Percentiles rank a stretch among this genome's conserved stretches.
Evolutionary conservation across 495 filamentous ascomycete genomes (phyloP).

Genomic region (Astrocystis sublimbata): DNA sequence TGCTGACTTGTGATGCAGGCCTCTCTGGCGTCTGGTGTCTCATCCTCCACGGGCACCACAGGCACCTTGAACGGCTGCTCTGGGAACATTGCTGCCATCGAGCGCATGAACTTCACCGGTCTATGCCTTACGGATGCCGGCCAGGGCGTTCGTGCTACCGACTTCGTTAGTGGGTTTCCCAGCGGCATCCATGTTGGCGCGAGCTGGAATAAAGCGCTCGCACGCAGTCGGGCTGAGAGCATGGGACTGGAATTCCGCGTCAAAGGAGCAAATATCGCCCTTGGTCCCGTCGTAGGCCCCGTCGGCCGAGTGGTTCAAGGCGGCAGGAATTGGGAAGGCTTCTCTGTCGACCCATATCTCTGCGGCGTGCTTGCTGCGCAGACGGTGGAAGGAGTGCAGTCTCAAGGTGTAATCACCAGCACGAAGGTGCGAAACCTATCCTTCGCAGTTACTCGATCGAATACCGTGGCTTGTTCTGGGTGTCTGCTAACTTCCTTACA

Average conservation of each 20-base stretch:
- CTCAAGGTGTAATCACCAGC: conserved; percentile 38
- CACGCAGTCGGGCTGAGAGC: conserved; percentile 34
- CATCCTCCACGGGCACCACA: conserved; percentile 30
- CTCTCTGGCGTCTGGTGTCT: conserved; percentile 46
- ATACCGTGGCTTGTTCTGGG: neutral
- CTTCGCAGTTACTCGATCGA: no score
- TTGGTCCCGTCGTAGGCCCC: conserved; percentile 56
- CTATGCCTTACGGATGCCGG: conserved; percentile 54
- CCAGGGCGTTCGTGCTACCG: conserved; percentile 49
- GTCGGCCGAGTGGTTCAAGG: conserved; percentile 42
- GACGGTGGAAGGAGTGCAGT: conserved; percentile 41
- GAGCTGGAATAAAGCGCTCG: conserved; percentile 46
- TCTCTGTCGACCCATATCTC: conserved; percentile 34
- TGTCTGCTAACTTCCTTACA: conserved; percentile 26
- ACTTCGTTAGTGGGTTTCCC: conserved; percentile 50
- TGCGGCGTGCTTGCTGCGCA: conserved; percentile 31
- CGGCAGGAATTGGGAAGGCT: conserved; percentile 49
- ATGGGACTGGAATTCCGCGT: conserved; percentile 48
- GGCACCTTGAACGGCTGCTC: conserved; percentile 43
- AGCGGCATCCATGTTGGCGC: conserved; percentile 45
- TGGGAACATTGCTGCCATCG: conserved; percentile 41
- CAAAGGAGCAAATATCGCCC: conserved; percentile 57
- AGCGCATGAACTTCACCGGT: conserved; percentile 50
- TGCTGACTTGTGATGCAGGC: conserved; percentile 29
- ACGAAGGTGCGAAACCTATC: conserved; percentile 38